Base-by-base conservation (phyloP, 2,329 filamentous ascomycete genomes). In the Colletotrichum caudatum region DNA sequence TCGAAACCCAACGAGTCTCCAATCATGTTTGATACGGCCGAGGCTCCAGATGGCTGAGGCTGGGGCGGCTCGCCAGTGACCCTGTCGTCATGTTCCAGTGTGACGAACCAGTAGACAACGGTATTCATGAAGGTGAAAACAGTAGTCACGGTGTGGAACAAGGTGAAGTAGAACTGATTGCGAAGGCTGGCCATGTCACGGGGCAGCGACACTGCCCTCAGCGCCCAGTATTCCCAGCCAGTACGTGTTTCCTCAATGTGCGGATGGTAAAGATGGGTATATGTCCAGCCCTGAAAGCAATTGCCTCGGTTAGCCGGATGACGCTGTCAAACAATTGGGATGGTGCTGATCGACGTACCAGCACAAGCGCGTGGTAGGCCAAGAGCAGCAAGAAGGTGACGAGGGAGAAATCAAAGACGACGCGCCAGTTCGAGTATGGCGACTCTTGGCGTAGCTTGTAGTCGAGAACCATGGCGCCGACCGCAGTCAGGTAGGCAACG, bases 51-150 rank as follows among this genome's bases (percentile, higher is more conserved):
- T 18, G 72, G 73, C 63, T 72, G 68, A 18, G 73, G 72, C 20
- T 51, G 39, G 6, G 72, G 58, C 6, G 65, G 73, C 51, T 58
- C 48, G 46, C 44, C 63, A 29, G 50, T 59, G 23, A 74, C 75
- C 1, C 72, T 69, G 11, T 75, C 75, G 11, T 76, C 68, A n/a
- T 81, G 77, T 20, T 75, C 78, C 4, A 80, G 77, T 1, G 80
- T 83, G 29, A 84, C 77, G 73, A 82, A 79, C 84, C 85, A 88
- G 80, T 87, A 88, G 37, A 86, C 80, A 67, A 83, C 78, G 16
- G 84, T 84, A 74, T 87, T 88, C 78, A 86, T 82, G 69, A 88
- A 84, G 26, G 81, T 76, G 65, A 85, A 86, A 29, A 87, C 83
- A 23, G 82, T 82, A 1, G 82, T 79, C 14, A 81, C 74, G 1